Evolutionary conservation across 73 alveolate species (phyloP).

Genomic region (Paramecium caudatum): DNA sequence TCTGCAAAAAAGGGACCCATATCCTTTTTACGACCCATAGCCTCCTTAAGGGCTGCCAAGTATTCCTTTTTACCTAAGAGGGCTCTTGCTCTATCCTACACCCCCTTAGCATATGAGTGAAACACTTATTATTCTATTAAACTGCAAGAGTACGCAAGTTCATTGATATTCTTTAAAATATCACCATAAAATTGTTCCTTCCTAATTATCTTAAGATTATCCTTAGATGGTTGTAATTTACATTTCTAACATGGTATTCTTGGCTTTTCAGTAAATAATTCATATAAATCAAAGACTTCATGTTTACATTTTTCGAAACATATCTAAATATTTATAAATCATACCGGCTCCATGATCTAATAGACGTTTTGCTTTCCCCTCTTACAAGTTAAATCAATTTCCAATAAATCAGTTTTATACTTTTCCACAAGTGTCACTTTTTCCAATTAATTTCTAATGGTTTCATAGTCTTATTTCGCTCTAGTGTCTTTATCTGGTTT

Average conservation of each 20-base stretch:
- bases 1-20: not conserved
- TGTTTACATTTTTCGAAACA: not conserved
- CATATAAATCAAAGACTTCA: not conserved
- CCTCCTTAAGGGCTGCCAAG: not conserved
- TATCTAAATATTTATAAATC: not conserved
- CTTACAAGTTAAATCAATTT: not conserved
- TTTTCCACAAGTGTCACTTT: not conserved
- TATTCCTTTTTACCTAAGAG: not conserved
- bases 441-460: not conserved
- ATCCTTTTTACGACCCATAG: not conserved
- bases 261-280: not conserved
- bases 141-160: not conserved
- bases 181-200: not conserved
- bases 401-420: not conserved
- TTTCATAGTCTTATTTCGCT: no score
- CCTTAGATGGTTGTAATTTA: not conserved
- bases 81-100: not conserved
- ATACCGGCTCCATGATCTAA: not conserved
- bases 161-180: not conserved
- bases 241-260: not conserved
- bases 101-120: not conserved
- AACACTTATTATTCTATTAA: not conserved
- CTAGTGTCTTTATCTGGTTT: no score
- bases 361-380: not conserved
- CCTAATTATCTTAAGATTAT: not conserved